Evolutionary conservation across 495 filamentous ascomycete species (phyloP), one percentile per base, ranked within the genome.

Genomic region (Usnea hakonensis): DNA sequence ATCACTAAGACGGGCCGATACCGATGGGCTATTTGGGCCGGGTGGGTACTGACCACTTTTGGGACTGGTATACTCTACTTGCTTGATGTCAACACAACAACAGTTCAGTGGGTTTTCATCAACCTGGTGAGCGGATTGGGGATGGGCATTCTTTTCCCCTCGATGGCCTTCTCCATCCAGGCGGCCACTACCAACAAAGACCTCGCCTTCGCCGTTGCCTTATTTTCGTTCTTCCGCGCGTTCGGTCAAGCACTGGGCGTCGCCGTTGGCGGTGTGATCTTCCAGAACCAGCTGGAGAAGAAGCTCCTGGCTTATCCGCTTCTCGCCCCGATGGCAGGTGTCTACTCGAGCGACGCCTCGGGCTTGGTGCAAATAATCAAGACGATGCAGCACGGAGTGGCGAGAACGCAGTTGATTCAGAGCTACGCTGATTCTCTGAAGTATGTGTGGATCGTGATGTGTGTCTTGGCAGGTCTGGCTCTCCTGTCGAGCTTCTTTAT

Each of bases 211-310:
- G 83, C 82, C 0, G 77, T 80, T 5, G 78, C 78, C 63, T 79
- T 84, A 75, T 85, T 84, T 67, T 78, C 78, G 35, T 86, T 86
- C 68, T 76, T 81, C 65, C 79, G 84, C 3, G 75, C 77, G 6
- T 71, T 84, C 57, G 84, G 83, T 56, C 82, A 84, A 71, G 75
- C 79, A 9, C 62, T 86, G 23, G 84, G 84, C 23, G 82, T 86
- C 14, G 83, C 82, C 1, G 75, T 87, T 63, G 74, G 78, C 9
- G 80, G 78, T 4, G 76, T 79, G 19, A 72, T 80, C 33, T 88
- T 88, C 70, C 82, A 87, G 68, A 86, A 86, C 50, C 75, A 75
- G 37, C 80, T 88, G 74, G 72, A 73, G 26, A 46, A 56, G 1
- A 80, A 82, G 35, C 61, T 88, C 2, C 41, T 68, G 8, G 64